These are phyloP conservation scores for Magnusiomyces tetraspermus DNA, from an alignment of 1,139 yeast genomes.

Conservation along the genomic window DNA sequence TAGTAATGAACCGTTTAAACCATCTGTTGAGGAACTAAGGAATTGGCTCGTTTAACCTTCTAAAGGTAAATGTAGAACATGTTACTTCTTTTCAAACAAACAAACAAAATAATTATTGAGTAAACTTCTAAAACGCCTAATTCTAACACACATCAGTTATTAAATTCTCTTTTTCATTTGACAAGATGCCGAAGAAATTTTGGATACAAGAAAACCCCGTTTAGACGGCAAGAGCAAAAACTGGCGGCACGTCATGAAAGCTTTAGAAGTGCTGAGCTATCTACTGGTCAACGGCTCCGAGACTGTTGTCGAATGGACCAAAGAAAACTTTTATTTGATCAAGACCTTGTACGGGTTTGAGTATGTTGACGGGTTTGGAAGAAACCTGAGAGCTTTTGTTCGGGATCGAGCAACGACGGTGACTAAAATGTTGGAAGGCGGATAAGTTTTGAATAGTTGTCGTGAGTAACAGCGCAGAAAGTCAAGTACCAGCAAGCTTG, in stretches of 20 bases:
- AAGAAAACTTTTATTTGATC: constrained; percentile 65
- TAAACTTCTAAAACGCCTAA: no score
- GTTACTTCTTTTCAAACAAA: no score
- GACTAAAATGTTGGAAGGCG: no score
- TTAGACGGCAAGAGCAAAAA: constrained; percentile 76
- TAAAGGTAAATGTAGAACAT: constrained; percentile 43
- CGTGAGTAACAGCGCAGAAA: no score
- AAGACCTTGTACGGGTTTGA: constrained; percentile 52
- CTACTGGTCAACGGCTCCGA: constrained; percentile 84
- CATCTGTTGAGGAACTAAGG: constrained; percentile 75
- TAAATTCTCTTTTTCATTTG: constrained; percentile 20
- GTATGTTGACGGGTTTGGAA: constrained; percentile 66
- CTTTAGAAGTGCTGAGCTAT: constrained; percentile 77
- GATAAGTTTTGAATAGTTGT: no score
- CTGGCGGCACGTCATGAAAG: constrained; percentile 86
- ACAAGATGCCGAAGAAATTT: constrained; percentile 76
- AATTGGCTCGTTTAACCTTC: constrained; percentile 65
- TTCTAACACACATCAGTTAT: no score
- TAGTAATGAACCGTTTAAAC: constrained; percentile 80
- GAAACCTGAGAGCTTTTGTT: constrained; percentile 96
- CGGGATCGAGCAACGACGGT: no score
- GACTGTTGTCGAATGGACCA: constrained; percentile 79
- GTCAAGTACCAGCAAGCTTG: no score
- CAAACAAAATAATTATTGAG: no score
- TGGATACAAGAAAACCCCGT: constrained; percentile 93